Percentiles rank a stretch among this genome's conserved stretches.
Conservation (phyloP, 2,329 filamentous ascomycete genomes). For the Cryphonectria radicalis region DNA sequence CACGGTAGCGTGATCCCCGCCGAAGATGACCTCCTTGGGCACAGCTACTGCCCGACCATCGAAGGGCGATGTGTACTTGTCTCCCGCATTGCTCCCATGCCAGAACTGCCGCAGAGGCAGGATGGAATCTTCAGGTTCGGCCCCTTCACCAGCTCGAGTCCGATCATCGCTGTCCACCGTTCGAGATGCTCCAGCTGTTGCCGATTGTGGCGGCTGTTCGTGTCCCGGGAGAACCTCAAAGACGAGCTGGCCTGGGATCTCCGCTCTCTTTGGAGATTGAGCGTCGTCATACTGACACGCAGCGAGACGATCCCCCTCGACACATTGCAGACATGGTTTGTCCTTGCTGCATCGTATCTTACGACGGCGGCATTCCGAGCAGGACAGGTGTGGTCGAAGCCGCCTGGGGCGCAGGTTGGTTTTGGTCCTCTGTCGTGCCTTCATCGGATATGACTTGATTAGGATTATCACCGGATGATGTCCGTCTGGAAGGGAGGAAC, state of each 20-base stretch:
- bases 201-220: neutral
- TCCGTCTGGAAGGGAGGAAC: neutral
- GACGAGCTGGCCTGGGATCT: slow-evolving; percentile 17
- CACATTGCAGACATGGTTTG: slow-evolving; percentile 47
- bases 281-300: slow-evolving; percentile 8
- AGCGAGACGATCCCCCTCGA: slow-evolving; percentile 31
- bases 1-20: slow-evolving; percentile 20
- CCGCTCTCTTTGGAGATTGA: neutral
- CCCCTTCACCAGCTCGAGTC: neutral
- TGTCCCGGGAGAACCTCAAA: slow-evolving; percentile 2
- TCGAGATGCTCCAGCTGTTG: neutral
- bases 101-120: slow-evolving; percentile 21
- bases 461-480: neutral
- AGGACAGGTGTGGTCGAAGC: slow-evolving; percentile 35
- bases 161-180: neutral
- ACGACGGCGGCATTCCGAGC: slow-evolving; percentile 47
- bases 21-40: slow-evolving; percentile 26
- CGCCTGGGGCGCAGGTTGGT: slow-evolving; percentile 9
- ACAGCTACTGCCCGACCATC: neutral
- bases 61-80: slow-evolving; percentile 18
- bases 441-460: slow-evolving; percentile 28
- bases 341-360: slow-evolving; percentile 50
- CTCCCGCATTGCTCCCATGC: slow-evolving; percentile 24
- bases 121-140: neutral
- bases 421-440: neutral